These are phyloP conservation scores for Kwoniella newhampshirensis DNA, from an alignment of 768 basidiomycete genomes.

Conservation along the genomic window DNA sequence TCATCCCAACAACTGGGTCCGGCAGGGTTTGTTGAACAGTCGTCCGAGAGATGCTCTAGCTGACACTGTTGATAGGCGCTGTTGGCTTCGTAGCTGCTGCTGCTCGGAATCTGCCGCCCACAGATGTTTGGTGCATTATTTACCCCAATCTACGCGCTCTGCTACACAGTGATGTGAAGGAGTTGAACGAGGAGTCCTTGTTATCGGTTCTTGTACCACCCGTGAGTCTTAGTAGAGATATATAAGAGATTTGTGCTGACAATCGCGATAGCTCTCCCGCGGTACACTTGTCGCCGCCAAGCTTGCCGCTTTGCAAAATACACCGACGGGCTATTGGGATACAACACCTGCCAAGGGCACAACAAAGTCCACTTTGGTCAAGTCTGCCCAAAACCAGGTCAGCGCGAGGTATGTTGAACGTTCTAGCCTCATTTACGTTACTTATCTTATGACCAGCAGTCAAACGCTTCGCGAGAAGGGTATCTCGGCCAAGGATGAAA, in stretches of 20 bases:
- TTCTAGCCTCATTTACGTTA: neutral
- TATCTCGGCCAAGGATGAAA: slow-evolving; percentile 77
- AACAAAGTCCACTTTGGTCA: slow-evolving; percentile 23
- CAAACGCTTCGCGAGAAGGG: slow-evolving; percentile 58
- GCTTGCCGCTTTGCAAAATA: slow-evolving; percentile 81
- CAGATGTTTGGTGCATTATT: slow-evolving; percentile 95
- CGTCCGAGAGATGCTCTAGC: neutral
- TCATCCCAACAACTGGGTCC: slow-evolving; percentile 93
- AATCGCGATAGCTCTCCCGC: slow-evolving; percentile 59
- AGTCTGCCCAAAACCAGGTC: slow-evolving; percentile 9
- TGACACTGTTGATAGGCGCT: slow-evolving; percentile 61
- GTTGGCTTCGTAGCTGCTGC: slow-evolving; percentile 85
- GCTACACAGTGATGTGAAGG: slow-evolving; percentile 75
- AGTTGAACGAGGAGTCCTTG: slow-evolving; percentile 72
- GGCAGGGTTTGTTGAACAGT: slow-evolving; percentile 63
- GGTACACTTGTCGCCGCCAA: slow-evolving; percentile 81
- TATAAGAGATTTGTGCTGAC: neutral
- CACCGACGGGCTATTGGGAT: slow-evolving; percentile 78
- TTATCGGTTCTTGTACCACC: slow-evolving; percentile 73
- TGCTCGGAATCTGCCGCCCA: slow-evolving; percentile 73
- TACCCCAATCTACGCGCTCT: slow-evolving; percentile 88
- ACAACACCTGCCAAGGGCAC: slow-evolving; percentile 52
- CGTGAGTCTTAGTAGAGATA: slow-evolving; percentile 57
- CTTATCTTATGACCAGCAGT: slow-evolving; percentile 4
- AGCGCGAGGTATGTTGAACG: slow-evolving; percentile 22